Base-by-base conservation (phyloP, 2,329 filamentous ascomycete genomes). In the Tympanopsis confertula region DNA sequence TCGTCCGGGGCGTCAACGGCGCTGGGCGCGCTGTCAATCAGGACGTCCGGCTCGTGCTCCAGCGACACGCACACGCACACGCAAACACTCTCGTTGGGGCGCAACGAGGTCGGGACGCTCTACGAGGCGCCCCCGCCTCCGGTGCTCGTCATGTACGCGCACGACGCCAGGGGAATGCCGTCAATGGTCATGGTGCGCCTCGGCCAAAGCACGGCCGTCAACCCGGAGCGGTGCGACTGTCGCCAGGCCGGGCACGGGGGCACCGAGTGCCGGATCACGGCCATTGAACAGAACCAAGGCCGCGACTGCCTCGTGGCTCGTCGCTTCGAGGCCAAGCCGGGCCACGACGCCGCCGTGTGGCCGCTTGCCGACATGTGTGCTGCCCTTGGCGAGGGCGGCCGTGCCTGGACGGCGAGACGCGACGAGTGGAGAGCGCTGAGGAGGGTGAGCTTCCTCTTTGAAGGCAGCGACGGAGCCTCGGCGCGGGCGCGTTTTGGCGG, bases 221-320 rank as follows among this genome's bases (percentile, higher is more conserved):
- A 61, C 28, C 52, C 53, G 1, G 50, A 57, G 18, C 49, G 50
- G 4, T 60, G 56, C 41, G 50, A 55, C 18, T 62, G 59, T 37
- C 49, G 50, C 7, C 45, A 45, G 19, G 47, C 51, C 0, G 49
- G 36, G 28, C 3, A 32, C 18, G 15, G 20, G 2, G 38, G 35
- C 1, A 13, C 24, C 7, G 38, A 39, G 4, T 44, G 43, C 15
- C 17, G 14, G 4, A 40, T 40, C 14, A 39, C 38, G 3, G 32
- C 39, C 5, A 36, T 58, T 4, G 53, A 58, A 39, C 45, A 47
- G 39, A 42, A 40, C 3, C 47, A 48, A n/a, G 55, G 55, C 2
- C 40, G 47, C 2, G 14, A 39, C 5, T 41, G 44, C 12, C 36
- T 57, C n/a, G 39, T 42, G 7, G 53, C 50, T 3, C 44, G 48